Conservation (phyloP, 2,329 filamentous ascomycete genomes). For the Ascochyta lentis region DNA sequence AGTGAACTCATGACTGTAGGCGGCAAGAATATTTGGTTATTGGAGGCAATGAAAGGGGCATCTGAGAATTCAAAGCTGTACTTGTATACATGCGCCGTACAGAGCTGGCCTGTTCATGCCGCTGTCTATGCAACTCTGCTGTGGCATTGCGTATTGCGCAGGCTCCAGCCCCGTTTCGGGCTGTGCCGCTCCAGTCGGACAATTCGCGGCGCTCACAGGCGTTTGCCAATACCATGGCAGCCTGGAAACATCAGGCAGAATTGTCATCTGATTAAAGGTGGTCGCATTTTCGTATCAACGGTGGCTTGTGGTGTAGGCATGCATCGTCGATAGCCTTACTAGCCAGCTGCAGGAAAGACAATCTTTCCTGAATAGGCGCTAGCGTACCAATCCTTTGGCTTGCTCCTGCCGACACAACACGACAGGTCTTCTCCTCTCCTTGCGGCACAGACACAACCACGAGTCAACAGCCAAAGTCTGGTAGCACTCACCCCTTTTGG, state of each 20-base stretch:
- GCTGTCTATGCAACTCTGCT: neutral
- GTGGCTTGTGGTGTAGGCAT: neutral
- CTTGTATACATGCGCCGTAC: constrained; percentile 16
- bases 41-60: neutral
- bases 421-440: constrained; percentile 3
- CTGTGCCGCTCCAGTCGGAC: constrained; percentile 5
- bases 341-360: constrained; percentile 1
- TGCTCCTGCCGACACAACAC: neutral
- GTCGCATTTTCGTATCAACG: neutral
- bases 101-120: constrained; percentile 4
- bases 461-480: neutral
- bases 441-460: neutral
- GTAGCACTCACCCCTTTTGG: neutral
- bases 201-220: neutral
- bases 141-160: neutral
- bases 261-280: neutral
- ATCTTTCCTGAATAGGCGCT: neutral
- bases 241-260: neutral
- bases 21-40: neutral
- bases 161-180: constrained; percentile 7
- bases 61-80: neutral
- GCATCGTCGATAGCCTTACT: neutral
- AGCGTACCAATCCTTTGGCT: neutral
- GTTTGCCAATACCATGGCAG: constrained; percentile 1
- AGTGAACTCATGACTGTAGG: neutral